Conservation (phyloP, 192 early-diverging fungal genomes). For the Mortierella claussenii region DNA sequence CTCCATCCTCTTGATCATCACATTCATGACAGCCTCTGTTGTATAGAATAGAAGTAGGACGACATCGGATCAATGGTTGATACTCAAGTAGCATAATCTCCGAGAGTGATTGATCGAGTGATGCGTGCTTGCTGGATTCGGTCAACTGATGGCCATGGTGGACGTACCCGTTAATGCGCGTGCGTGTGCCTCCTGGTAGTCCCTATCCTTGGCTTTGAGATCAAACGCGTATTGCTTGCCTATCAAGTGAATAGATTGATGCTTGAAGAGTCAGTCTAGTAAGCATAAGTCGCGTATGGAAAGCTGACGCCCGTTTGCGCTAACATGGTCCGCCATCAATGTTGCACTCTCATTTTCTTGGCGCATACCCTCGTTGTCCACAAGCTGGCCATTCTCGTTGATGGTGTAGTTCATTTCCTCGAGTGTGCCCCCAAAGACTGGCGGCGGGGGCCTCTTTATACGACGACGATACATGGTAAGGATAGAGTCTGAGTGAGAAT, state of each 20-base stretch:
- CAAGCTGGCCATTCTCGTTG: constrained; percentile 6
- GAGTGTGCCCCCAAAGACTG: constrained; percentile 20
- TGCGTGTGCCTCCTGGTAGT: constrained; percentile 28
- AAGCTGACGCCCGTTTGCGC: no score
- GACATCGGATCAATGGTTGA: no score
- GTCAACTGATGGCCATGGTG: no score
- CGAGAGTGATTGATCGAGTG: no score
- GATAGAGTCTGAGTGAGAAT: no score
- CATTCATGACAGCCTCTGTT: constrained; percentile 8
- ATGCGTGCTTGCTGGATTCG: no score
- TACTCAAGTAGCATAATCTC: no score
- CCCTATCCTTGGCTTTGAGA: constrained; percentile 38
- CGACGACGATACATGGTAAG: constrained; percentile 36
- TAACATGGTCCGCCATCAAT: background rate
- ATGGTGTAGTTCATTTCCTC: constrained; percentile 27
- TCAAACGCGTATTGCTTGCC: constrained; percentile 29
- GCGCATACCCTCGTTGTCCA: constrained; percentile 17
- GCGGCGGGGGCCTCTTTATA: constrained; percentile 15
- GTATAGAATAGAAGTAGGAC: background rate
- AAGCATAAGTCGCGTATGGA: no score
- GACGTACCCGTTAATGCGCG: constrained; percentile 27
- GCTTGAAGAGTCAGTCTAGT: no score
- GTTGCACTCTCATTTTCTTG: background rate
- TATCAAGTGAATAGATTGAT: no score
- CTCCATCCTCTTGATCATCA: constrained; percentile 10